Evolutionary conservation across 192 early-diverging fungal genomes (phyloP).

Genomic region (Kappamyces sp.): DNA sequence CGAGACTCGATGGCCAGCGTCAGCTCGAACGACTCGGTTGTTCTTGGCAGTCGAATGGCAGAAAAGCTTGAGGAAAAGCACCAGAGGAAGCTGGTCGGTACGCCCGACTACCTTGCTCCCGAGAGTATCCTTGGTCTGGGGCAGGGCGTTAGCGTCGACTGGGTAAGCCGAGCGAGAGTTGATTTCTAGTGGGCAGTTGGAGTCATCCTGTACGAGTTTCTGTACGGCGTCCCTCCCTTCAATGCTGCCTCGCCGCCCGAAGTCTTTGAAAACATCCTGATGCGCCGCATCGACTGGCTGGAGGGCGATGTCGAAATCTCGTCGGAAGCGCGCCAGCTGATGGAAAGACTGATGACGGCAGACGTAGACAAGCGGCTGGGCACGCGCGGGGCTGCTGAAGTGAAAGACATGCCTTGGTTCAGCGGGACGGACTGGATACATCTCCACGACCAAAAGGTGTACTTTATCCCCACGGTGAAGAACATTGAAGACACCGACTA

Average conservation of each 20-base stretch:
- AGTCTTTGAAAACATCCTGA: constrained; percentile 81
- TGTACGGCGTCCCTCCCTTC: constrained; percentile 78
- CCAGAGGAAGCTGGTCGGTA: constrained; percentile 66
- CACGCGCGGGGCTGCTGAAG: constrained; percentile 64
- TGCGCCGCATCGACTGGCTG: constrained; percentile 66
- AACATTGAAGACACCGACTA: constrained; percentile 83
- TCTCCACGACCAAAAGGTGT: constrained; percentile 53
- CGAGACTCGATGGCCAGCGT: constrained; percentile 32
- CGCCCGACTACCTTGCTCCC: constrained; percentile 83
- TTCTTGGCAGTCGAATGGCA: constrained; percentile 35
- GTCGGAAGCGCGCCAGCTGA: constrained; percentile 68
- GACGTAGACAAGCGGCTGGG: constrained; percentile 64
- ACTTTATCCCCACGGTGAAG: constrained; percentile 75
- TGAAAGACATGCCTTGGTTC: constrained; percentile 75
- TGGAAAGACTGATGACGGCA: constrained; percentile 65
- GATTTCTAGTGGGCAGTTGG: constrained; percentile 72
- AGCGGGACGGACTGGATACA: constrained; percentile 63
- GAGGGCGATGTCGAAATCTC: constrained; percentile 65
- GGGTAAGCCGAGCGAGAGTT: constrained; percentile 47
- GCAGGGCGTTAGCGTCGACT: constrained; percentile 79
- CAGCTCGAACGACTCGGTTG: constrained; percentile 22
- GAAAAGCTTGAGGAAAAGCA: constrained; percentile 42
- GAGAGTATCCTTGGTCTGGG: constrained; percentile 79
- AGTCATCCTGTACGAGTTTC: constrained; percentile 82
- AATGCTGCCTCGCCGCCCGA: constrained; percentile 67